Evolutionary conservation across 768 basidiomycete genomes (phyloP).

Genomic region (Lactarius trivialis): DNA sequence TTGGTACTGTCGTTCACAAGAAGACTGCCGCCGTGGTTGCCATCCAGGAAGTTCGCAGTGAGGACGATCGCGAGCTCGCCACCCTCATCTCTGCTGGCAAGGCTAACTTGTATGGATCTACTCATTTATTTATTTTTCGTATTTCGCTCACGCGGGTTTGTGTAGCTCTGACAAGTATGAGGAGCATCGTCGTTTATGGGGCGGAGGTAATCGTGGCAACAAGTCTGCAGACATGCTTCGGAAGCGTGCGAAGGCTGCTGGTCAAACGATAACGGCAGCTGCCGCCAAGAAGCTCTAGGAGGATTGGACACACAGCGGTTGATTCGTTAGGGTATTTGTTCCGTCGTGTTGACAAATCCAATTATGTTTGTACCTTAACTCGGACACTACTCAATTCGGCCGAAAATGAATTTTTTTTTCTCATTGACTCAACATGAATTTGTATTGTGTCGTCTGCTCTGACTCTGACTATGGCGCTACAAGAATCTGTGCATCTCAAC

Average conservation of each 20-base stretch:
- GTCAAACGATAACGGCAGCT: slow-evolving; percentile 53
- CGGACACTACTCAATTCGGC: neutral
- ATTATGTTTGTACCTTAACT: neutral
- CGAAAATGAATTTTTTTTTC: neutral
- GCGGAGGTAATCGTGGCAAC: slow-evolving; percentile 92
- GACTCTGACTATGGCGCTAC: neutral
- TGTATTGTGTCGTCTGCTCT: neutral
- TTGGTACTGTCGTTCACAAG: slow-evolving; percentile 97
- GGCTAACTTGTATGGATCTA: slow-evolving; percentile 80
- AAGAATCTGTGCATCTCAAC: slow-evolving; percentile 7
- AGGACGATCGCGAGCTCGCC: slow-evolving; percentile 89
- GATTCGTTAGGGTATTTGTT: neutral
- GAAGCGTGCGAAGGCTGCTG: slow-evolving; percentile 90
- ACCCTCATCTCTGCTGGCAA: slow-evolving; percentile 91
- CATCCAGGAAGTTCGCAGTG: slow-evolving; percentile 89
- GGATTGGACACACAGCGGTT: neutral
- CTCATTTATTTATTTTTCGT: neutral
- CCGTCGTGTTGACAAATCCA: neutral
- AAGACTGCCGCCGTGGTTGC: slow-evolving; percentile 92
- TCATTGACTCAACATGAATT: neutral
- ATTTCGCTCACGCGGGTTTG: neutral
- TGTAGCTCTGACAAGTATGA: slow-evolving; percentile 86
- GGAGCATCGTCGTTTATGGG: slow-evolving; percentile 87
- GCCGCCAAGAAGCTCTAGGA: slow-evolving; percentile 58
- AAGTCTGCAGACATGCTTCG: slow-evolving; percentile 91